These are phyloP conservation scores for Fusarium nematophilum DNA, from an alignment of 2,329 filamentous ascomycete species.

Conservation along the genomic window DNA sequence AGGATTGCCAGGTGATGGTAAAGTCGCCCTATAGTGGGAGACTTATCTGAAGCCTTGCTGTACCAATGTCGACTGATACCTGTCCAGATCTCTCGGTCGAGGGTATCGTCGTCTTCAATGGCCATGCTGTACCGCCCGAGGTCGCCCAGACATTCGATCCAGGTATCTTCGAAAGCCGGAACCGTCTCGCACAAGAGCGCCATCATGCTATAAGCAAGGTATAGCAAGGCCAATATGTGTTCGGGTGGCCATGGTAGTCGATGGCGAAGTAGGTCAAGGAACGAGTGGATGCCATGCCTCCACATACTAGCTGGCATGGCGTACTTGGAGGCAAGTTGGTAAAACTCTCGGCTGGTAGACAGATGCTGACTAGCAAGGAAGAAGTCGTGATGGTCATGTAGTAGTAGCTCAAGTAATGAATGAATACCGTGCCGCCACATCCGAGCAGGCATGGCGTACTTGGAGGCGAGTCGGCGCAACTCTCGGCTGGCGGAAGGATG, in stretches of 20 bases:
- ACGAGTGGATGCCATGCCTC: slow-evolving; percentile 90
- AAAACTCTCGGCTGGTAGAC: slow-evolving; percentile 74
- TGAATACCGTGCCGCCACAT: slow-evolving; percentile 98
- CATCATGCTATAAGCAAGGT: slow-evolving; percentile 91
- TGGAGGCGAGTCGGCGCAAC: slow-evolving; percentile 75
- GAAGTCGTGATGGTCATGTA: slow-evolving; percentile 87
- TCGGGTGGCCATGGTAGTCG: slow-evolving; percentile 81
- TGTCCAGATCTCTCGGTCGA: slow-evolving; percentile 88
- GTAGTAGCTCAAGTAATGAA: slow-evolving; percentile 80
- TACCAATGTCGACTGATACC: slow-evolving; percentile 87
- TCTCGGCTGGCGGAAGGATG: slow-evolving; percentile 81
- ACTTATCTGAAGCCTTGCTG: slow-evolving; percentile 80
- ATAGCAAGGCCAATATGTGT: slow-evolving; percentile 92
- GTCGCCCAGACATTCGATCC: slow-evolving; percentile 94
- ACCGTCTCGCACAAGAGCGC: slow-evolving; percentile 88
- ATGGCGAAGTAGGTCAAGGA: slow-evolving; percentile 80
- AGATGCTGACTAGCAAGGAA: slow-evolving; percentile 91
- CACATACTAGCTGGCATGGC: slow-evolving; percentile 95
- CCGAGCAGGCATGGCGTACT: slow-evolving; percentile 90
- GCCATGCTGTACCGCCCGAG: slow-evolving; percentile 88
- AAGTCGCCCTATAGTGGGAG: slow-evolving; percentile 79
- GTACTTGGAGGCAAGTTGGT: slow-evolving; percentile 80
- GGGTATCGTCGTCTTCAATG: slow-evolving; percentile 81
- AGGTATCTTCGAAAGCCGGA: slow-evolving; percentile 83
- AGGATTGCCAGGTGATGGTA: slow-evolving; percentile 91